Percentiles rank a stretch among this genome's conserved stretches.
phyloP scores from a whole-genome alignment of 2,329 filamentous ascomycete species.

The Mycocentrospora acerina region DNA sequence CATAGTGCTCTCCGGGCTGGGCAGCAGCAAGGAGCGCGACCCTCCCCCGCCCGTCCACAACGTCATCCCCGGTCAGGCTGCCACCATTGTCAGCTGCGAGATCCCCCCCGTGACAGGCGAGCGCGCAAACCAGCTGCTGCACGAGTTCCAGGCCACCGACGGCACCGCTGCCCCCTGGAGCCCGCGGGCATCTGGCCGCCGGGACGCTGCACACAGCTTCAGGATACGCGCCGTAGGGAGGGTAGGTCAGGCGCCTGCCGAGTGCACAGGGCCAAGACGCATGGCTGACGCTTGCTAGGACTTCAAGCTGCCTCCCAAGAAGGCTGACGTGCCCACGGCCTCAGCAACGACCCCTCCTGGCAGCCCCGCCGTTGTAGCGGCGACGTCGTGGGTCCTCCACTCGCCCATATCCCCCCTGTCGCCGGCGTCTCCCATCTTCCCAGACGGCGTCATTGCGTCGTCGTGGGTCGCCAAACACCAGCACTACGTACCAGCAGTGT shows the following conservation, averaged over 20 bases:
- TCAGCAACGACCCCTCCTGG: conserved; percentile 53
- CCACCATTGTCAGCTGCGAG: conserved; percentile 68
- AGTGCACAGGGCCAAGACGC: conserved; percentile 9
- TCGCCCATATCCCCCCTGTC: conserved; percentile 90
- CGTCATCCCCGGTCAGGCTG: conserved; percentile 47
- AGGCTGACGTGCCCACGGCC: conserved; percentile 60
- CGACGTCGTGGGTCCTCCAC: conserved; percentile 62
- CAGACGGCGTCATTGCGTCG: conserved; percentile 82
- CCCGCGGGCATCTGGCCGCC: conserved; percentile 52
- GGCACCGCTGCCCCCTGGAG: conserved; percentile 68
- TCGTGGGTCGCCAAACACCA: conserved; percentile 90
- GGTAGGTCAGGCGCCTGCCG: conserved; percentile 61
- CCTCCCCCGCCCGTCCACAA: conserved; percentile 49
- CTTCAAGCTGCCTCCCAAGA: conserved; percentile 62
- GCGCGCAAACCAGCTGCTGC: conserved; percentile 65
- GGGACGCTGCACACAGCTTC: conserved; percentile 57
- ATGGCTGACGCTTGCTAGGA: conserved; percentile 42
- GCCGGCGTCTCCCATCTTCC: conserved; percentile 78
- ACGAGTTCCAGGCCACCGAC: conserved; percentile 67
- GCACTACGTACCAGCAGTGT: conserved; percentile 74
- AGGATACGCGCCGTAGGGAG: conserved; percentile 74
- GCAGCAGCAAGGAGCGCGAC: conserved; percentile 29
- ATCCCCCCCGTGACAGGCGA: conserved; percentile 66
- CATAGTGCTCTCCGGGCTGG: conserved; percentile 77
- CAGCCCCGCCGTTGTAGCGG: conserved; percentile 55